Evolutionary conservation across 2,329 filamentous ascomycete genomes (phyloP).

Genomic region (Cryphonectria carpinicola): DNA sequence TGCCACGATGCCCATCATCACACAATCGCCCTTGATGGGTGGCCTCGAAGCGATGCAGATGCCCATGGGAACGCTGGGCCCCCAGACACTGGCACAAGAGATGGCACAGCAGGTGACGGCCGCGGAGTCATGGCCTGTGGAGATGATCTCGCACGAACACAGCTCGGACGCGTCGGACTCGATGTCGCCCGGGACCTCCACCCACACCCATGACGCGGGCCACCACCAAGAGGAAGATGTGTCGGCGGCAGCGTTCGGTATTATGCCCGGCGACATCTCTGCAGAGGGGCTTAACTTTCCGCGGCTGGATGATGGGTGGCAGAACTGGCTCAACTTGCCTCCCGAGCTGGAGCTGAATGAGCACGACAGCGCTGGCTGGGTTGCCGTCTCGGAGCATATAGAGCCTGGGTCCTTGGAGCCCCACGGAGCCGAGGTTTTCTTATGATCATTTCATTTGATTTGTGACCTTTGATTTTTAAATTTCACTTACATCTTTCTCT

Average conservation of each 20-base stretch:
- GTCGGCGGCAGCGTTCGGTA: neutral
- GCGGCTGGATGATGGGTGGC: slow-evolving; percentile 18
- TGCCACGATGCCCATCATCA: slow-evolving; percentile 4
- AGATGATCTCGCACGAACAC: slow-evolving; percentile 6
- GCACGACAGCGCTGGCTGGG: slow-evolving; percentile 3
- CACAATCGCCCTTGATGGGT: neutral
- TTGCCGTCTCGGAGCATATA: slow-evolving; percentile 1
- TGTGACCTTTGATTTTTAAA: no score
- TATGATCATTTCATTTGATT: neutral
- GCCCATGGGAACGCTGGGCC: neutral
- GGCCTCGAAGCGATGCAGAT: slow-evolving; percentile 5
- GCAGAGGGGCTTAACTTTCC: slow-evolving; percentile 19
- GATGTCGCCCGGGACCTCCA: slow-evolving; percentile 8
- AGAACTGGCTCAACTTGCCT: slow-evolving; percentile 18
- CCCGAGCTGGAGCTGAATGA: slow-evolving; percentile 9
- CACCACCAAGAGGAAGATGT: neutral
- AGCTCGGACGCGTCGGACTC: slow-evolving; percentile 5
- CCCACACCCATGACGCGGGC: slow-evolving; percentile 6
- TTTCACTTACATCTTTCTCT: neutral
- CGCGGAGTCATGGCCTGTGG: slow-evolving; percentile 10
- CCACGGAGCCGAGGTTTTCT: neutral
- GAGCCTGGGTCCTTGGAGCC: slow-evolving; percentile 2
- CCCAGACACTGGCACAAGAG: neutral
- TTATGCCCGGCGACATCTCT: slow-evolving; percentile 2
- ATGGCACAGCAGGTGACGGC: neutral